phyloP scores from a whole-genome alignment of 164 flowering plant species.

The Euptelea pleiosperma region DNA sequence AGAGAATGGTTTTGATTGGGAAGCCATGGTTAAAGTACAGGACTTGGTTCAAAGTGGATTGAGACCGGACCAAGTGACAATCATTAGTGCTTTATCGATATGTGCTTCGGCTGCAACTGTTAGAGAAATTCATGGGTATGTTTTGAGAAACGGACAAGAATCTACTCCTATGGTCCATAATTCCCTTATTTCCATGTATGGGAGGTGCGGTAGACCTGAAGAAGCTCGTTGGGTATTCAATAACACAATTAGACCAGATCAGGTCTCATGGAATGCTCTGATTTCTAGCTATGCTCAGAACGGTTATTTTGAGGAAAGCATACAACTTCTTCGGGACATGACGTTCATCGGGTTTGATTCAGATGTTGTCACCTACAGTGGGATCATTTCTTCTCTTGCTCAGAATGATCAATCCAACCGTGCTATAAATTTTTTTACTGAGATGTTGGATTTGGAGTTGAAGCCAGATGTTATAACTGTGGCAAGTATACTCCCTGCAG shows the following conservation, averaged over 20 bases:
- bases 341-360: slow-evolving; percentile 14
- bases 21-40: slow-evolving; percentile 20
- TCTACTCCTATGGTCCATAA: slow-evolving; percentile 11
- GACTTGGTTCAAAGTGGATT: slow-evolving; percentile 19
- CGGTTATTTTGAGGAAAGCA: slow-evolving; percentile 24
- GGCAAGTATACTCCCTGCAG: slow-evolving; percentile 27
- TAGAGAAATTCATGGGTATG: slow-evolving; percentile 27
- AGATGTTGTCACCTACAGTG: slow-evolving; percentile 26
- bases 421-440: slow-evolving; percentile 18
- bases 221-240: slow-evolving; percentile 16
- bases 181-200: slow-evolving; percentile 30
- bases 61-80: slow-evolving; percentile 25
- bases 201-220: slow-evolving; percentile 20
- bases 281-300: slow-evolving; percentile 31
- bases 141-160: slow-evolving; percentile 19
- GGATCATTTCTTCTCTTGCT: slow-evolving; percentile 28
- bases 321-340: slow-evolving; percentile 25
- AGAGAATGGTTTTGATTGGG: slow-evolving; percentile 20
- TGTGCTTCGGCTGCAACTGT: slow-evolving; percentile 15
- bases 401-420: slow-evolving; percentile 22
- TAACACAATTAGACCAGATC: slow-evolving; percentile 12
- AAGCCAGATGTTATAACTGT: slow-evolving; percentile 24
- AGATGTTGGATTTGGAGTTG: slow-evolving; percentile 22
- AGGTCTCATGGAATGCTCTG: slow-evolving; percentile 27
- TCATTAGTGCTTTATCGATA: slow-evolving; percentile 11